Percentiles rank a stretch among this genome's conserved stretches.
Evolutionary conservation across 495 filamentous ascomycete genomes (phyloP).

Genomic region (Glutinoglossum americanum): DNA sequence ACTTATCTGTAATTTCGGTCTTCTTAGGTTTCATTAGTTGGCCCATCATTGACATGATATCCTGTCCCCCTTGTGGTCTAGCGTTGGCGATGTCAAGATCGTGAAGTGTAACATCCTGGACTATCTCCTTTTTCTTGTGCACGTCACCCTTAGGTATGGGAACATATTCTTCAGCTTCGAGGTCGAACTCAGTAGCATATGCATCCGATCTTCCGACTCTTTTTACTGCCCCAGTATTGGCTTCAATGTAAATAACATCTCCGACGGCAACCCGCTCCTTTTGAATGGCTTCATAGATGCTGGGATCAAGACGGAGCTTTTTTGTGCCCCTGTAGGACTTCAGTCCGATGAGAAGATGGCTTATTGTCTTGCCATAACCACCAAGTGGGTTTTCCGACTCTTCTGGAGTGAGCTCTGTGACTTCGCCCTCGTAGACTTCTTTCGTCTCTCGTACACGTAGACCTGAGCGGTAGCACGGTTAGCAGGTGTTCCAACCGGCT

Average conservation of each 20-base stretch:
- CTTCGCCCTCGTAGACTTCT: slow-evolving; percentile 93
- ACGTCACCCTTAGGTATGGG: slow-evolving; percentile 97
- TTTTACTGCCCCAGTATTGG: slow-evolving; percentile 93
- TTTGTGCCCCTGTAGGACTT: slow-evolving; percentile 89
- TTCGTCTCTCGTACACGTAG: slow-evolving; percentile 92
- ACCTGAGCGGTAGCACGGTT: slow-evolving; percentile 18
- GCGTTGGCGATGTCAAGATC: slow-evolving; percentile 94
- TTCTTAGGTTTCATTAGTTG: slow-evolving; percentile 98
- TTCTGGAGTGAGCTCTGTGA: slow-evolving; percentile 87
- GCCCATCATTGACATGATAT: slow-evolving; percentile 99
- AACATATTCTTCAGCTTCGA: slow-evolving; percentile 96
- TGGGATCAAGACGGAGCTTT: slow-evolving; percentile 87
- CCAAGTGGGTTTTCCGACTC: slow-evolving; percentile 96
- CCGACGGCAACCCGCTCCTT: slow-evolving; percentile 91
- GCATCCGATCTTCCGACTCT: slow-evolving; percentile 86
- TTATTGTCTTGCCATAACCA: slow-evolving; percentile 85
- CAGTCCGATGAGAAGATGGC: slow-evolving; percentile 67
- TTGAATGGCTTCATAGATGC: slow-evolving; percentile 96
- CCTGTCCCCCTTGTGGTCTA: slow-evolving; percentile 82
- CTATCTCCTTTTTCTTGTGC: slow-evolving; percentile 99
- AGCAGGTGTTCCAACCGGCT: not conserved
- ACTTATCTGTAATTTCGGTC: slow-evolving; percentile 94
- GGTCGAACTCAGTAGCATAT: slow-evolving; percentile 93
- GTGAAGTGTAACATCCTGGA: slow-evolving; percentile 95
- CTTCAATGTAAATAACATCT: slow-evolving; percentile 97